Evolutionary conservation across 441 rosid species (phyloP), one percentile per base, ranked within the genome.

Genomic region (Arabidopsis hybrid): DNA sequence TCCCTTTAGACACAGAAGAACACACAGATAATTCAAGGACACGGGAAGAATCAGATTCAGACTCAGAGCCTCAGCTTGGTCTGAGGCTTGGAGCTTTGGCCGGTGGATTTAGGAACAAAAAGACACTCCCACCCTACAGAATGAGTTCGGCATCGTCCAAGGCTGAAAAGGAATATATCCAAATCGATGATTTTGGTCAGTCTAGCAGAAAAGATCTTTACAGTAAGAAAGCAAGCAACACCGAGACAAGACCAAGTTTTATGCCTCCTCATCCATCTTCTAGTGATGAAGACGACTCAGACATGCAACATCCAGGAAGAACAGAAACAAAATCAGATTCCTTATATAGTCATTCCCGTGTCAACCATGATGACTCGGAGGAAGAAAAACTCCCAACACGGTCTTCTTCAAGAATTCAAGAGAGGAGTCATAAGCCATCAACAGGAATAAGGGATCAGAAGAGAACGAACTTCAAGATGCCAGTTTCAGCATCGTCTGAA

Each of bases 41-140:
- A 61, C 61, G 29, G 26, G 75, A 73, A 29, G 85, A 79, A 39
- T 76, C 81, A 57, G 81, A 72, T 53, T 70, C 75, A 9, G 75
- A 74, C 39, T 5, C 16, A 47, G 88, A 72, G 46, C 58, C 77
- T 81, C 84, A 76, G 69, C 55, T 67, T 49, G 85, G 80, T 79
- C 84, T 90, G 77, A 86, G 82, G 13, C 82, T 87, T 75, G 83
- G 81, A 79, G 76, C 35, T 39, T 78, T 92, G 79, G 65, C 78
- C 0, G 96, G 97, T 60, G 95, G 96, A 42, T 78, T 85, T 57
- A 78, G 88, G 65, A 89, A 92, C 70, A 92, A 79, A 80, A 87
- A 68, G 74, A 84, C 72, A 80, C 84, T 13, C 79, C 96, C 87
- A 51, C 87, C 86, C 12, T 85, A 84, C 67, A 76, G 9, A 49